These are phyloP conservation scores for Candida sp. DNA, from an alignment of 1,139 yeast species.

Conservation along the genomic window DNA sequence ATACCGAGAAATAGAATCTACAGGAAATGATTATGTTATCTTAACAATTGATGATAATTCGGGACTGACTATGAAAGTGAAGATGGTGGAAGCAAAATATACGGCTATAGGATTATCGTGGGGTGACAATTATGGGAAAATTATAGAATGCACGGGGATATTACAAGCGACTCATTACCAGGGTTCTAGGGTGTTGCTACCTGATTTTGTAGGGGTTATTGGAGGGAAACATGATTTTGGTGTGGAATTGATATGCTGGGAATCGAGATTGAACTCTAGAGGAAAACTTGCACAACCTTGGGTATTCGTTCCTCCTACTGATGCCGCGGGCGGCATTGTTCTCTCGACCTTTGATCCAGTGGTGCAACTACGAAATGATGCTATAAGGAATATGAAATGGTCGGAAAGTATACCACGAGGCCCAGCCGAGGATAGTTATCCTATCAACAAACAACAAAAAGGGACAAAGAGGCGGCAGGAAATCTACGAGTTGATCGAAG, in stretches of 20 bases:
- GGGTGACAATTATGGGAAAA: conserved; percentile 13
- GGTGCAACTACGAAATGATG: background rate
- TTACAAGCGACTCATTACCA: background rate
- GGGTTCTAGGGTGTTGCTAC: conserved; percentile 17
- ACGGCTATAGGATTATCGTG: conserved; percentile 8
- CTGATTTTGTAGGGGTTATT: conserved; percentile 16
- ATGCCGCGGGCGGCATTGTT: background rate
- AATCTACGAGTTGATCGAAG: background rate
- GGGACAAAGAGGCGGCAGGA: background rate
- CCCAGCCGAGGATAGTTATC: background rate
- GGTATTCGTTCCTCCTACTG: conserved; percentile 15
- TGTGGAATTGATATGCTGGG: conserved; percentile 33
- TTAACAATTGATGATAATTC: conserved; percentile 15
- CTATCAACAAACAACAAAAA: background rate
- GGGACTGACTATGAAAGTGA: conserved; percentile 11
- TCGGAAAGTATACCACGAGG: background rate
- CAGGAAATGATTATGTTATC: conserved; percentile 5
- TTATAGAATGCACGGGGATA: conserved; percentile 11
- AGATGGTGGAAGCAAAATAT: conserved; percentile 7
- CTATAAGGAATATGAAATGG: conserved; percentile 1
- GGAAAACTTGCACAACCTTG: conserved; percentile 18
- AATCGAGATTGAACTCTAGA: conserved; percentile 20
- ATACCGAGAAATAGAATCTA: conserved; percentile 6
- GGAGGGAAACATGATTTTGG: conserved; percentile 15
- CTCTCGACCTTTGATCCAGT: background rate